Evolutionary conservation across 1,284 basidiomycete species (phyloP), one percentile per base, ranked within the genome.

Genomic region (Marasmius oreades): DNA sequence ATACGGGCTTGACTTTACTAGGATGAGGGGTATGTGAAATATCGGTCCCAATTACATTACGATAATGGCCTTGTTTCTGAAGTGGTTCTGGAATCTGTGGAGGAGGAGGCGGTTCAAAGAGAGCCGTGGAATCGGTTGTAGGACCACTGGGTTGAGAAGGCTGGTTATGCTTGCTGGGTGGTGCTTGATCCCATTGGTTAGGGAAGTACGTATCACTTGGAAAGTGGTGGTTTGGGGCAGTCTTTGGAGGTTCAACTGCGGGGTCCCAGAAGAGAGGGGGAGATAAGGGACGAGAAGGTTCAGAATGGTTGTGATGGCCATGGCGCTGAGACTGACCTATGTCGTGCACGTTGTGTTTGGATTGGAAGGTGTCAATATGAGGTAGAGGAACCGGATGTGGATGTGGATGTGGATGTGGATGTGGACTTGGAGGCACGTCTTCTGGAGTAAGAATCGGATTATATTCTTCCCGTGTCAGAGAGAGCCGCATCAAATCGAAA

Each of bases 401-500:
- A 46, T 68, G 70, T 37, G 77, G 77, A 57, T 74, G 74, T 23
- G 73, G 67, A 26, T 60, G 67, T 22, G 73, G 61, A 46, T 68
- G 70, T 37, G 77, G 77, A 57, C 74, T 74, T 23, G 73, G 67
- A 26, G 77, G 76, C 23, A 74, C 36, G 62, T 87, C 82, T 55
- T 82, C 65, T 2, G 81, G 80, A n/a, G 74, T 80, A 31, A 85
- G 84, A 16, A 84, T n/a, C n/a, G n/a, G n/a, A n/a, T n/a, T n/a
- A n/a, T n/a, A 86, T 79, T 70, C 70, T 65, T 74, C 69, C 54
- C 70, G 77, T 61, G 72, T 50, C n/a, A 51, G 23, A 28, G 39
- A 75, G 1, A 84, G 90, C 33, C 85, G 80, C 77, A 96, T 89
- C 61, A 97, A 74, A 67, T 94, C 92, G 53, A 93, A 77, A 46